These are phyloP conservation scores for Cubamyces lactineus DNA, from an alignment of 768 basidiomycete genomes.

Conservation along the genomic window DNA sequence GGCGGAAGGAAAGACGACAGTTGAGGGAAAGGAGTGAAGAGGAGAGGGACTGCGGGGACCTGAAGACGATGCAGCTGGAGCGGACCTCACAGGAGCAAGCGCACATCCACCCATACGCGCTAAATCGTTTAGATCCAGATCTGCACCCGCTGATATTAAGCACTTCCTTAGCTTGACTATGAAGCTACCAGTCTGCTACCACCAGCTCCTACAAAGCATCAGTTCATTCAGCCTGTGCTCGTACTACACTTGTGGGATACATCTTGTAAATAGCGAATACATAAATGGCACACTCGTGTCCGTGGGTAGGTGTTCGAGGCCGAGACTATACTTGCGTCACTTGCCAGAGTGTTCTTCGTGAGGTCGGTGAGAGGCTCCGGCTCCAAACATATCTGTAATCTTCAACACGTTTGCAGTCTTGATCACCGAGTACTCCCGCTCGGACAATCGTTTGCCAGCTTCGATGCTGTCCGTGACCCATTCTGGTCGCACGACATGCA, in stretches of 20 bases:
- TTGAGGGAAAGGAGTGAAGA: slow-evolving; percentile 23
- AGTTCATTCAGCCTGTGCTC: background rate
- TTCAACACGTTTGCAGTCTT: slow-evolving; percentile 42
- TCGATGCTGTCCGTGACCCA: slow-evolving; percentile 74
- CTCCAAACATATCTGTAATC: slow-evolving; percentile 43
- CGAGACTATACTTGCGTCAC: slow-evolving; percentile 3
- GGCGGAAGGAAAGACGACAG: slow-evolving; percentile 40
- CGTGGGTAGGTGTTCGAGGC: background rate
- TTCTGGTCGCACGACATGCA: slow-evolving; percentile 72
- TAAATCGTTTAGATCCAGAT: too few relatives aligned
- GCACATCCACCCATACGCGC: too few relatives aligned
- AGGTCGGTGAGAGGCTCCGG: slow-evolving; percentile 11
- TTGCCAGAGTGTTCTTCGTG: background rate
- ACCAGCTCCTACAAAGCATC: background rate
- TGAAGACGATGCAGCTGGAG: too few relatives aligned
- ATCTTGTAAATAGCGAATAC: background rate
- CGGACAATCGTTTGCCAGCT: slow-evolving; percentile 60
- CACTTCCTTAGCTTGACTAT: too few relatives aligned
- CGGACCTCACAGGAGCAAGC: too few relatives aligned
- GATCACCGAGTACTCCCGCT: slow-evolving; percentile 59
- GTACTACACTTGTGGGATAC: background rate
- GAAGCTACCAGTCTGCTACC: too few relatives aligned
- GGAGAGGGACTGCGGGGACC: slow-evolving; percentile 4
- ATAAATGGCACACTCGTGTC: background rate
- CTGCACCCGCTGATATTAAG: too few relatives aligned